Evolutionary conservation across 352 stramenopile genomes (phyloP).

Genomic region (Pythium utonaiense): DNA sequence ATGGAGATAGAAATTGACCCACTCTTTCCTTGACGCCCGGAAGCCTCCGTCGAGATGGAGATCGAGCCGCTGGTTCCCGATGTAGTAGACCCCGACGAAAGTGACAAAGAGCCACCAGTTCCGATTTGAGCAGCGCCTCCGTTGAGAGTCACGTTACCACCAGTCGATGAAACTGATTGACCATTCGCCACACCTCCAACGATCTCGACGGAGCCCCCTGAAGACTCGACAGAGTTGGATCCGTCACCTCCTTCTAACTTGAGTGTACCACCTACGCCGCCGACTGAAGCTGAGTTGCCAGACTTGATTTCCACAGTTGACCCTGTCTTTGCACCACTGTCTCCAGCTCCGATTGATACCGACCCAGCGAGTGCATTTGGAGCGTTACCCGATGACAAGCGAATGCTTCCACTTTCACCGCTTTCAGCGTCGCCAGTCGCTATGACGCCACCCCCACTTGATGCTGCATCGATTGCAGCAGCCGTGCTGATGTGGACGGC

Average conservation of each 20-base stretch:
- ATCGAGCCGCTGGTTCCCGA: conserved; percentile 35
- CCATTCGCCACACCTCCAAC: conserved; percentile 39
- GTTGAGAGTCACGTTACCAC: conserved; percentile 34
- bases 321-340: neutral
- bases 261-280: conserved; percentile 25
- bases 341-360: conserved; percentile 22
- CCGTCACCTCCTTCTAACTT: conserved; percentile 29
- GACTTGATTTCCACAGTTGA: conserved; percentile 9
- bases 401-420: conserved; percentile 11
- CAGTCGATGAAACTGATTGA: conserved; percentile 16
- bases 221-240: conserved; percentile 29
- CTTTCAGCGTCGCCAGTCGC: conserved; percentile 39
- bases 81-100: conserved; percentile 44
- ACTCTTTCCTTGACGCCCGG: neutral
- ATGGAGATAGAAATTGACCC: conserved; percentile 3
- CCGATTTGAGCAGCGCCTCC: conserved; percentile 45
- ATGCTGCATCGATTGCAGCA: neutral
- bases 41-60: conserved; percentile 26
- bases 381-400: conserved; percentile 17
- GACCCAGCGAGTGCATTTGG: conserved; percentile 34
- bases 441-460: conserved; percentile 52
- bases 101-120: conserved; percentile 36
- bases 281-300: conserved; percentile 18
- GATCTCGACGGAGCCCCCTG: conserved; percentile 42
- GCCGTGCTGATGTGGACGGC: neutral